Percentiles rank a stretch among this genome's conserved stretches.
Conservation (phyloP, 2,329 filamentous ascomycete species). For the Plenodomus biglobosus region DNA sequence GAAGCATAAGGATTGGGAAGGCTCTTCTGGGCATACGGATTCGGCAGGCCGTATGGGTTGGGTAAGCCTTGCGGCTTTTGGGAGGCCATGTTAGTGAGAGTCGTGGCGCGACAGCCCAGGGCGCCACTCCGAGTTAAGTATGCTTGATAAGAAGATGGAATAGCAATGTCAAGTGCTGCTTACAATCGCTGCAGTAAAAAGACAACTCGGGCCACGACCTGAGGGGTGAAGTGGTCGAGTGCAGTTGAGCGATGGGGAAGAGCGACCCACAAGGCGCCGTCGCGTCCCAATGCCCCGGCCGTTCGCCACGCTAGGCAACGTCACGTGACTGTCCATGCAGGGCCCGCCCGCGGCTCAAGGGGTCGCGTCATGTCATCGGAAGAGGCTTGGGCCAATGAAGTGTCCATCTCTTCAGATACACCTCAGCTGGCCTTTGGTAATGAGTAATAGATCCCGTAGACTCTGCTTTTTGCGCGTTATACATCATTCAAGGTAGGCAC, state of each 20-base stretch:
- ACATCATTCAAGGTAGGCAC: conserved; percentile 6
- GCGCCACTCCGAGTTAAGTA: neutral
- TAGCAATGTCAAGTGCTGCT: neutral
- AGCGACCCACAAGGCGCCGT: conserved; percentile 2
- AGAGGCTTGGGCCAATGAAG: conserved; percentile 8
- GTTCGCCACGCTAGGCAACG: conserved; percentile 11
- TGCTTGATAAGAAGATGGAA: neutral
- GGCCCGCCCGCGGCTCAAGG: conserved; percentile 4
- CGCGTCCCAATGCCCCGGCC: conserved; percentile 2
- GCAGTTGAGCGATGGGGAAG: conserved; percentile 4
- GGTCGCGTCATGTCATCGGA: conserved; percentile 14
- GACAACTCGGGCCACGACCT: neutral
- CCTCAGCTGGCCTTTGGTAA: conserved; percentile 24
- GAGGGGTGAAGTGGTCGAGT: neutral
- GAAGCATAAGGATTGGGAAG: conserved; percentile 34
- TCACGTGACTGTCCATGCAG: conserved; percentile 15
- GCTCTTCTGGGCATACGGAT: conserved; percentile 29
- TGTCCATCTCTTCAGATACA: conserved; percentile 6
- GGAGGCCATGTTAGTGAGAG: conserved; percentile 23
- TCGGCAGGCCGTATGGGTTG: conserved; percentile 29
- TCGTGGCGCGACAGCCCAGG: too few species aligned
- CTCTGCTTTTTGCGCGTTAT: conserved; percentile 13
- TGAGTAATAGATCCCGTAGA: conserved; percentile 5
- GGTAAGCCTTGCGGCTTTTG: conserved; percentile 30
- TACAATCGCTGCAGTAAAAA: neutral